Percentiles rank a stretch among this genome's conserved stretches.
Conservation (phyloP, 768 basidiomycete genomes). For the Phylloporus sp. region DNA sequence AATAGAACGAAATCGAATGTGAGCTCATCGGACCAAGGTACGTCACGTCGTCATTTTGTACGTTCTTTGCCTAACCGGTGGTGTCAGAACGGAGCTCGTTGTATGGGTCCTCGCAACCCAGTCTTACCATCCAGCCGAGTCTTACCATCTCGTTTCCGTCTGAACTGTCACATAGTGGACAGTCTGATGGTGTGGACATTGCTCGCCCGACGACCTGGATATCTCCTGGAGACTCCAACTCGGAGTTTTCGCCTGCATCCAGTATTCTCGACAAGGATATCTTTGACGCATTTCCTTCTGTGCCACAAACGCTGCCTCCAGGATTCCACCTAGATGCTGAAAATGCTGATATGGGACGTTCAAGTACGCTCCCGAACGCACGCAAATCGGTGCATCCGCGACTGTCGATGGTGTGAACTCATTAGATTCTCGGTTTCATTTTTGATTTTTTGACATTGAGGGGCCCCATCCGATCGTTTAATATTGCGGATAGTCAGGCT, state of each 20-base stretch:
- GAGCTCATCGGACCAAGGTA: slow-evolving; percentile 45
- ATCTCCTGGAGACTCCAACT: slow-evolving; percentile 40
- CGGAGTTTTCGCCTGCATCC: slow-evolving; percentile 37
- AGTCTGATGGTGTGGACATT: slow-evolving; percentile 11
- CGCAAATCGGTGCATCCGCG: slow-evolving; percentile 25
- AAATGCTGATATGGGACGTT: slow-evolving; percentile 10
- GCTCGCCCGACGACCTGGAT: slow-evolving; percentile 44
- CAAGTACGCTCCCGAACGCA: slow-evolving; percentile 25
- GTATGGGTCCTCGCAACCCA: slow-evolving; percentile 25
- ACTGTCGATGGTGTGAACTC: slow-evolving; percentile 21
- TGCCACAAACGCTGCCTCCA: slow-evolving; percentile 49
- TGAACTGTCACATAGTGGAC: slow-evolving; percentile 13
- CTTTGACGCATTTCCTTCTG: slow-evolving; percentile 71
- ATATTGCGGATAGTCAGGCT: slow-evolving; percentile 10
- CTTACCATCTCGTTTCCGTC: slow-evolving; percentile 22
- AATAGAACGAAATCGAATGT: slow-evolving; percentile 51
- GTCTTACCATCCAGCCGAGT: slow-evolving; percentile 21
- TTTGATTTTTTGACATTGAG: background rate
- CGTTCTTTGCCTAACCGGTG: background rate
- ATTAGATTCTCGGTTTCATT: slow-evolving; percentile 6
- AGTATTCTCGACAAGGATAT: slow-evolving; percentile 51
- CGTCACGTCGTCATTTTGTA: slow-evolving; percentile 19
- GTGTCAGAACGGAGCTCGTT: slow-evolving; percentile 26
- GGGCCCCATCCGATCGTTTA: background rate
- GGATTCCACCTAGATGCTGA: slow-evolving; percentile 20